Evolutionary conservation across 2,329 filamentous ascomycete species (phyloP).

Genomic region (Fusarium circinatum): DNA sequence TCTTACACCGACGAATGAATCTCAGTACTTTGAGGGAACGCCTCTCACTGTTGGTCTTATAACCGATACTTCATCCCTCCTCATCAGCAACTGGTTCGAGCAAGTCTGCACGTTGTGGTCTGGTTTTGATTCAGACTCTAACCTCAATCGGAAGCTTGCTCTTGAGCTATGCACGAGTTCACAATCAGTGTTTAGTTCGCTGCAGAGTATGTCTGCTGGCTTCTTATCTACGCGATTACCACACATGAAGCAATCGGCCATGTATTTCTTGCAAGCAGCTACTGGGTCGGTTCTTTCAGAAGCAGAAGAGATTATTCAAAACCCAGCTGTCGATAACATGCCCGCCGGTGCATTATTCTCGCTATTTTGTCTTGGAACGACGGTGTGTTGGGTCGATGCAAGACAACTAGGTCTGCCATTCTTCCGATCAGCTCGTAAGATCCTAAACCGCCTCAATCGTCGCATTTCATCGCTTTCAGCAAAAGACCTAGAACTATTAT

Average conservation of each 20-base stretch:
- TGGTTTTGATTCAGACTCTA: slow-evolving; percentile 52
- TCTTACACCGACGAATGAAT: slow-evolving; percentile 8
- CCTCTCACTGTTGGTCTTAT: slow-evolving; percentile 36
- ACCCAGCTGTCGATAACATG: slow-evolving; percentile 34
- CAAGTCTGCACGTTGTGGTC: slow-evolving; percentile 55
- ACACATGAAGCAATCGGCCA: slow-evolving; percentile 49
- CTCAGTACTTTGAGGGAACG: slow-evolving; percentile 22
- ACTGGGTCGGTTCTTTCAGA: slow-evolving; percentile 50
- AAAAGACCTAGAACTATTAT: slow-evolving; percentile 45
- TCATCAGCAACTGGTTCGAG: slow-evolving; percentile 54
- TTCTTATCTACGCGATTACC: slow-evolving; percentile 50
- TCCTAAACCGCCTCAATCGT: slow-evolving; percentile 43
- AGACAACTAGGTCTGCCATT: slow-evolving; percentile 48
- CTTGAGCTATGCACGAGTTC: slow-evolving; percentile 51
- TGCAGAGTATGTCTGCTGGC: slow-evolving; percentile 55
- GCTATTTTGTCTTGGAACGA: slow-evolving; percentile 54
- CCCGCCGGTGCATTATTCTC: slow-evolving; percentile 51
- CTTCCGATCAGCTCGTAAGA: slow-evolving; percentile 43
- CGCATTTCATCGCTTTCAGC: slow-evolving; percentile 18
- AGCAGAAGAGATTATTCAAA: slow-evolving; percentile 42
- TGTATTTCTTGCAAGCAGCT: slow-evolving; percentile 49
- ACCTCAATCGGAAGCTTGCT: slow-evolving; percentile 53
- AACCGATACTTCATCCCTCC: slow-evolving; percentile 46
- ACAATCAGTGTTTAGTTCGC: slow-evolving; percentile 50
- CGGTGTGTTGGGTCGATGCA: slow-evolving; percentile 54